phyloP scores from a whole-genome alignment of 495 filamentous ascomycete genomes.

The Penicillium cataractarum region DNA sequence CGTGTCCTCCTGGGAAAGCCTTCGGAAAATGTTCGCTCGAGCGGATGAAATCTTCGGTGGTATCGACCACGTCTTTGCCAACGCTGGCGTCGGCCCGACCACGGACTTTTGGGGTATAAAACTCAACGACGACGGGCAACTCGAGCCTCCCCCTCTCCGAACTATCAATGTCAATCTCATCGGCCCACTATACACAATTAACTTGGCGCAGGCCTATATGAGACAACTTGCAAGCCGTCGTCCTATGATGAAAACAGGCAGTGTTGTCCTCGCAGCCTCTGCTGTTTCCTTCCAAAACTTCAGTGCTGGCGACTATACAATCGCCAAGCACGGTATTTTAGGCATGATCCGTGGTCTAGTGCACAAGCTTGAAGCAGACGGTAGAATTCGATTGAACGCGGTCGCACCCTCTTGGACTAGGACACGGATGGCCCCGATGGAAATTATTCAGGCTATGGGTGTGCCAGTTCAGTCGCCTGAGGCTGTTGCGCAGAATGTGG shows the following conservation, averaged over 20 bases:
- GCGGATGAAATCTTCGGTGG: conserved; percentile 43
- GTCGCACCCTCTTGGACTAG: conserved; percentile 49
- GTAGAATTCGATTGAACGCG: conserved; percentile 41
- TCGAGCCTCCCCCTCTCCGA: conserved; percentile 42
- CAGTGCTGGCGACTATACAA: conserved; percentile 40
- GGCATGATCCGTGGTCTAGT: conserved; percentile 39
- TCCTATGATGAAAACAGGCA: conserved; percentile 22
- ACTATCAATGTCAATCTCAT: conserved; percentile 50
- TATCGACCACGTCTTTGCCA: conserved; percentile 56
- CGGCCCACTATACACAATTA: conserved; percentile 43
- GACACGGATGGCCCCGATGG: conserved; percentile 32
- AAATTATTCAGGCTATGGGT: conserved; percentile 28
- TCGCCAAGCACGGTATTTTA: conserved; percentile 45
- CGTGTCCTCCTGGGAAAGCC: conserved; percentile 46
- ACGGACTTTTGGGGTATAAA: conserved; percentile 44
- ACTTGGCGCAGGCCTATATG: conserved; percentile 43
- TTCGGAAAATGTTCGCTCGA: conserved; percentile 44
- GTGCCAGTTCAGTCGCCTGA: conserved; percentile 34
- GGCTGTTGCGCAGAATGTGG: conserved; percentile 44
- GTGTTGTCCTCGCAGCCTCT: conserved; percentile 45
- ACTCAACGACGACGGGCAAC: conserved; percentile 42
- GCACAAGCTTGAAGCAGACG: conserved; percentile 10
- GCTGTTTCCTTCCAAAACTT: conserved; percentile 43
- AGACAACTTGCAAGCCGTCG: conserved; percentile 26
- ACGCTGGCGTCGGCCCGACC: conserved; percentile 48